These are phyloP conservation scores for Aspergillus japonicus DNA, from an alignment of 2,329 filamentous ascomycete species.

Conservation along the genomic window DNA sequence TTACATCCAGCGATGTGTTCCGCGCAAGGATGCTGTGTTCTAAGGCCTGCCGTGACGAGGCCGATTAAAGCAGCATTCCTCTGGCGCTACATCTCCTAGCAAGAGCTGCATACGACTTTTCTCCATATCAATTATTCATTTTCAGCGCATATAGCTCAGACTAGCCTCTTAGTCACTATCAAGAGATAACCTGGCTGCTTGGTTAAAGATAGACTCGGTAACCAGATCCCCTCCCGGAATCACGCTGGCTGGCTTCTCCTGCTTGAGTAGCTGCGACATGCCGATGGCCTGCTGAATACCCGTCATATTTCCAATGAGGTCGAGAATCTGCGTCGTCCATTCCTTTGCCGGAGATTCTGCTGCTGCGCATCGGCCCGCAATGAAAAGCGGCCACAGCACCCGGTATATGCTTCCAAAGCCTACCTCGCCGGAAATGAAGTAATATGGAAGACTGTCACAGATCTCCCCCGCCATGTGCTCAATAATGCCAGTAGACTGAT, in stretches of 20 bases:
- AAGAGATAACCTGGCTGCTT: background rate
- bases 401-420: constrained; percentile 13
- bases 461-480: constrained; percentile 16
- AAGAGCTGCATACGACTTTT: background rate
- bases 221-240: background rate
- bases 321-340: constrained; percentile 8
- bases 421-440: constrained; percentile 11
- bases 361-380: constrained; percentile 12
- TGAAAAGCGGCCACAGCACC: constrained; percentile 20
- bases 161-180: background rate
- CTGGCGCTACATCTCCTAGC: background rate
- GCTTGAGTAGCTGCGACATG: background rate
- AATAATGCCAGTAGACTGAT: background rate
- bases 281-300: background rate
- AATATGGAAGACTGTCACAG: constrained; percentile 20
- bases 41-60: too few relatives aligned
- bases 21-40: too few relatives aligned
- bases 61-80: background rate
- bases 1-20: too few relatives aligned
- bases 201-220: background rate
- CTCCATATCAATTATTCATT: background rate
- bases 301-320: constrained; percentile 3
- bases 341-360: background rate
- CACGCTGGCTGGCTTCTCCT: background rate
- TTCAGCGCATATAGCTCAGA: background rate